These are phyloP conservation scores for Mimosa bimucronata DNA, from an alignment of 306 rosid species.

Conservation along the genomic window DNA sequence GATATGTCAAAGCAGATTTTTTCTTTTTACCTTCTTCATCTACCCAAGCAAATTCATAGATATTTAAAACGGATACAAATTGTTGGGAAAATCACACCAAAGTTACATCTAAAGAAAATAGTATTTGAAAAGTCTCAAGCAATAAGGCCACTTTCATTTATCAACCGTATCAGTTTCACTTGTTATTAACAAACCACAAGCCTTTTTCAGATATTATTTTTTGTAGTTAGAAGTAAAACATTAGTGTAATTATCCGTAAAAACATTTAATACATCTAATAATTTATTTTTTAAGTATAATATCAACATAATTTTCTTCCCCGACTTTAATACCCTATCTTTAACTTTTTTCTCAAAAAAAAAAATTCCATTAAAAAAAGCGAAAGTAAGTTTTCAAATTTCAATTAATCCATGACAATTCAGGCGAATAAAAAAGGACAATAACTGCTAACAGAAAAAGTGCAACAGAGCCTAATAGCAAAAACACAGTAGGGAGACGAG, in stretches of 20 bases:
- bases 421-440: background rate
- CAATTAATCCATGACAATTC: slow-evolving; percentile 25
- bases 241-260: too few species aligned
- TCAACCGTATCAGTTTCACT: too few species aligned
- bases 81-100: too few species aligned
- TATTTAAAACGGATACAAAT: background rate
- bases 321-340: background rate
- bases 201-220: too few species aligned
- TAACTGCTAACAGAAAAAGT: slow-evolving; percentile 3
- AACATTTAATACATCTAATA: too few species aligned
- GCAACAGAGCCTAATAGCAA: background rate
- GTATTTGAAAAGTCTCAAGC: too few species aligned
- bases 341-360: background rate
- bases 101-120: too few species aligned
- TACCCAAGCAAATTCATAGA: background rate
- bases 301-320: background rate
- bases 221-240: too few species aligned
- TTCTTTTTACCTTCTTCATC: too few species aligned
- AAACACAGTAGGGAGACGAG: slow-evolving; percentile 6
- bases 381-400: background rate
- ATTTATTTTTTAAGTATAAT: background rate
- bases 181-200: too few species aligned
- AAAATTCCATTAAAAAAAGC: background rate
- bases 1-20: background rate
- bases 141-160: too few species aligned